Base-by-base conservation (phyloP, 2,329 filamentous ascomycete species). In the Paracorniculantispora psalliotae region DNA sequence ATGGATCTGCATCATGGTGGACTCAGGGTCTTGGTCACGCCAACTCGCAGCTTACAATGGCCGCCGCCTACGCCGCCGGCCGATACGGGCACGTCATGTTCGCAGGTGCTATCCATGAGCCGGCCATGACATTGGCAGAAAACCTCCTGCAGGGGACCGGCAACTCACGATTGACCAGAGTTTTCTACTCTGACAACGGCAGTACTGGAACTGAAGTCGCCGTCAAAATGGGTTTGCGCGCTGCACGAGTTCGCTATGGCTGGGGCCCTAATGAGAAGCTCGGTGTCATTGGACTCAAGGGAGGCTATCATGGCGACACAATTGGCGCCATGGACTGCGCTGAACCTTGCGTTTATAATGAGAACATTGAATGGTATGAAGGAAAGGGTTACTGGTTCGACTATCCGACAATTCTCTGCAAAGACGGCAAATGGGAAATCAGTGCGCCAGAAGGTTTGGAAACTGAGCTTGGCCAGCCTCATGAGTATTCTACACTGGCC, bases 31-130 rank as follows among this genome's bases (percentile, higher is more conserved):
- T 96, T 0, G 91, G 91, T 1, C 91, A 96, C 64, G 88, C 86
- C 6, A 92, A 90, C 65, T 83, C 90, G 0, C 75, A 79, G 0
- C 77, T 96, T 1, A 83, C 89, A 0, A 80, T 94, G 1, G 85
- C 89, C 0, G 90, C 90, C 2, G 89, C 91, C 0, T 87, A 94
- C 67, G 90, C 91, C 0, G 89, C 91, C 1, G 90, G 91, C 8
- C 81, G 90, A 28, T 96, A 94, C 67, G 91, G 91, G 0, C 91
- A 96, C 71, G 89, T 94, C 64, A 94, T 96, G 88, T 94, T 96
- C 67, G 89, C 90, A 0, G 86, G 86, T 9, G 85, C 88, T 0
- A 81, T 92, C n/a, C 90, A 96, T 64, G 82, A 91, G 65, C 91
- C 91, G 0, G 91, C 89, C 0, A 73, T 94, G 0, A 76, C 79